Base-by-base conservation (phyloP, 768 basidiomycete genomes). In the Suillus sp. region DNA sequence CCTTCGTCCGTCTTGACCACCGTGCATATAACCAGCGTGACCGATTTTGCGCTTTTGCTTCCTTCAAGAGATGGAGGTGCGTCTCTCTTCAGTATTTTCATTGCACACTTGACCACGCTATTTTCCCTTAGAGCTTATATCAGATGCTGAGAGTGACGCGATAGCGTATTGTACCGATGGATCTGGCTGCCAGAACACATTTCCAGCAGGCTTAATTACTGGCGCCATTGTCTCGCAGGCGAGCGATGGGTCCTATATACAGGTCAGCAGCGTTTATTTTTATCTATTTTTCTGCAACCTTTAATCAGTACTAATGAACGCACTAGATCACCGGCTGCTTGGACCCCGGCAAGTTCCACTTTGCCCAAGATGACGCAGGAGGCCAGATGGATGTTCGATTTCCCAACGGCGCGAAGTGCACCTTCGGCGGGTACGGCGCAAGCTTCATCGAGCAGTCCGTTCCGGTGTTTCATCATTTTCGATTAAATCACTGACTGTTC, bases 331-430 rank as follows among this genome's bases (percentile, higher is more conserved):
- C 79, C 5, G 79, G 79, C n/a, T 80, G 79, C 58, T 67, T 80
- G 51, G 70, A 74, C 16, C 20, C 69, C 9, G 67, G 54, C 62
- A 65, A 63, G 56, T 75, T 74, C 61, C 75, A 77, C 22, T 79
- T 76, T 45, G 69, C 68, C 9, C 68, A 70, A 18, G 67, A 64
- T 22, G 82, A 84, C 47, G 73, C 75, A 4, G 83, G 83, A 7
- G 83, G 83, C 11, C 83, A 84, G 66, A 78, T 83, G 62, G 83
- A 84, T 56, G 74, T 79, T 48, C 78, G 83, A 27, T 84, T 78
- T 67, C 83, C 82, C 1, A 79, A 84, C 57, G 83, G 83, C n/a
- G 83, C 83, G 25, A 80, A 82, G 56, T 84, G 83, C 70, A 76
- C 77, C 3, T 84, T 80, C 62, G 83, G 83, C 47, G 83, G 83